Conservation (phyloP, 139 green algal genomes). For the Chlamydomonas asymmetrica region DNA sequence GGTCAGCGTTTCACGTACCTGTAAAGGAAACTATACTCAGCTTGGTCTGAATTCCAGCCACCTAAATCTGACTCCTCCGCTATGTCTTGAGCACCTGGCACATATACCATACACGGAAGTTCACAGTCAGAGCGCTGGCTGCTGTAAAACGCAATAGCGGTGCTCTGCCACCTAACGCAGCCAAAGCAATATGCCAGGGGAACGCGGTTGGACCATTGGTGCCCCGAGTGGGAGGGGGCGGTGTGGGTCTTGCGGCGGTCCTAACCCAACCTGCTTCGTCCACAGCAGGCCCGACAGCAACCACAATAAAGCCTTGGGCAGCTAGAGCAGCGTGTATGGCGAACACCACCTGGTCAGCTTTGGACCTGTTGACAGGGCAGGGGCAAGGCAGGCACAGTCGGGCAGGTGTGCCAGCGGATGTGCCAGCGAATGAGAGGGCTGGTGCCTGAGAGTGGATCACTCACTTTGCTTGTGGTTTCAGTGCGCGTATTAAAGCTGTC, state of each 20-base stretch:
- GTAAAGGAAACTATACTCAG: no score
- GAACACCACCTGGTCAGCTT: constrained; percentile 38
- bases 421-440: no score
- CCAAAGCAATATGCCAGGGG: neutral
- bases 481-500: no score
- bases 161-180: constrained; percentile 10
- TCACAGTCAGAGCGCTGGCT: neutral
- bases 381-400: neutral
- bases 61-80: neutral
- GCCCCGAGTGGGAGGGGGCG: no score
- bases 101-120: constrained; percentile 22
- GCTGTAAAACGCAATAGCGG: neutral
- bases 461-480: no score
- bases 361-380: constrained; percentile 14
- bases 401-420: neutral
- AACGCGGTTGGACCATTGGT: no score
- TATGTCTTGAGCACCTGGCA: neutral
- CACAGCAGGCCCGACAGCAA: constrained; percentile 43
- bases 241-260: no score
- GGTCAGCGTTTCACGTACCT: no score
- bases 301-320: constrained; percentile 57
- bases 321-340: constrained; percentile 47
- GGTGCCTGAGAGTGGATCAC: no score
- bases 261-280: constrained; percentile 45
- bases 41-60: no score